A percentile compares a stretch with the other conserved stretches of the same genome.
phyloP scores from a whole-genome alignment of 140 eudicot species.

The Flaveria floridana region DNA sequence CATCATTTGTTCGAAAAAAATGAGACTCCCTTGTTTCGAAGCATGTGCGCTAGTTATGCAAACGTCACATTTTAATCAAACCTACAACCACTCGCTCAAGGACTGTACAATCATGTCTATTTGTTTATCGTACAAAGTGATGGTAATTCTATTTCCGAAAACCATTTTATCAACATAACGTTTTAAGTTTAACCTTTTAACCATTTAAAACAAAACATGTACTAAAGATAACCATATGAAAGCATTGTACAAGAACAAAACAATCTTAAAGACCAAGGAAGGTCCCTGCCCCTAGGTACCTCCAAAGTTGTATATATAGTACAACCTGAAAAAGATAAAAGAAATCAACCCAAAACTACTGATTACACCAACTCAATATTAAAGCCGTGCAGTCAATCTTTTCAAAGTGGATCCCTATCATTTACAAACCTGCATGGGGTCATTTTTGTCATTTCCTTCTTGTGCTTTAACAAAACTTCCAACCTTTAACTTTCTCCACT shows the following conservation, averaged over 20 bases:
- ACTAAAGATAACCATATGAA: no score
- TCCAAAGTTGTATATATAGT: constrained; percentile 2
- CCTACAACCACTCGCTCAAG: no score
- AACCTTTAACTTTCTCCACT: neutral
- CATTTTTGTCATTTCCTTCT: constrained; percentile 36
- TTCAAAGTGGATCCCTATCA: constrained; percentile 35
- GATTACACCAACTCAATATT: constrained; percentile 36
- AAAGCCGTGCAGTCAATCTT: constrained; percentile 24
- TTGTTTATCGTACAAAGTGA: no score
- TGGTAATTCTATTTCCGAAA: no score
- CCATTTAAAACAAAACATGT: neutral
- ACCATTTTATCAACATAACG: no score
- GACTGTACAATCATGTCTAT: no score
- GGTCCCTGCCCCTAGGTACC: neutral
- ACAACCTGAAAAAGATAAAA: constrained; percentile 18
- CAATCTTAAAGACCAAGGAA: neutral
- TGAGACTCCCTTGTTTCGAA: no score
- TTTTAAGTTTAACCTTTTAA: no score
- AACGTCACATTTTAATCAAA: no score
- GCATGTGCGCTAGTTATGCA: no score
- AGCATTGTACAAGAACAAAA: neutral
- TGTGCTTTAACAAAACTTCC: constrained; percentile 34
- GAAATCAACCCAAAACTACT: constrained; percentile 21
- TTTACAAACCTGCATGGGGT: constrained; percentile 24
- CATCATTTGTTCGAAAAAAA: no score